Base-by-base conservation (phyloP, 2,329 filamentous ascomycete genomes). In the Fusarium xylarioides region DNA sequence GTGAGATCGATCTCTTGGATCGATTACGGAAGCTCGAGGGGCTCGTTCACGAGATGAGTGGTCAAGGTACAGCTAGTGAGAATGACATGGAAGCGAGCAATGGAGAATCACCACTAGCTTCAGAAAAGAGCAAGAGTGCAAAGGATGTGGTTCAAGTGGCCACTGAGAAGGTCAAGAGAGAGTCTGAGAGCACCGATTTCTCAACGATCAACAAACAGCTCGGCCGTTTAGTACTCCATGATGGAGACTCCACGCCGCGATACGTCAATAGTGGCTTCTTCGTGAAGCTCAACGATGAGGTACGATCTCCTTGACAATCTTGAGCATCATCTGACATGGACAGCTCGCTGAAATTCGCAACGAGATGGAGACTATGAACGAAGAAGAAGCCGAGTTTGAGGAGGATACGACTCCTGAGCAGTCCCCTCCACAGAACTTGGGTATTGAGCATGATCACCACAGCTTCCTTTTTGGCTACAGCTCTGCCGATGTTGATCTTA, bases 211-310 rank as follows among this genome's bases (percentile, higher is more conserved):
- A 69, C 26, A 74, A 66, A 49, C 68, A 73, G 28, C 67, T 73
- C 15, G 91, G 92, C 7, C 85, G 92, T 35, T 82, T 95, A 63
- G 91, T 94, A 1, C 83, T 94, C 37, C 91, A 91, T 68, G 91
- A 94, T 64, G 86, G 86, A 65, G 91, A 91, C 38, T 89, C 88
- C 67, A 91, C 90, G 47, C 91, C 90, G 54, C 85, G 91, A 77
- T 95, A 95, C 79, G 89, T 95, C 72, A 93, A 91, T 81, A 93
- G 90, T 79, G 91, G 89, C 16, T 93, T 94, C 77, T 94, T 91
- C 91, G 89, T 91, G 21, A 92, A 89, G 71, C 85, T 95, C 54
- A 92, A 90, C 66, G 92, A 93, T 64, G 92, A 94, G 85, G 90
- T 91, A 81, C 26, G 7, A 23, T n/a, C 16, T 11, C 9, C 38